phyloP scores from a whole-genome alignment of 73 alveolate genomes.

The Tetrahymena borealis region DNA sequence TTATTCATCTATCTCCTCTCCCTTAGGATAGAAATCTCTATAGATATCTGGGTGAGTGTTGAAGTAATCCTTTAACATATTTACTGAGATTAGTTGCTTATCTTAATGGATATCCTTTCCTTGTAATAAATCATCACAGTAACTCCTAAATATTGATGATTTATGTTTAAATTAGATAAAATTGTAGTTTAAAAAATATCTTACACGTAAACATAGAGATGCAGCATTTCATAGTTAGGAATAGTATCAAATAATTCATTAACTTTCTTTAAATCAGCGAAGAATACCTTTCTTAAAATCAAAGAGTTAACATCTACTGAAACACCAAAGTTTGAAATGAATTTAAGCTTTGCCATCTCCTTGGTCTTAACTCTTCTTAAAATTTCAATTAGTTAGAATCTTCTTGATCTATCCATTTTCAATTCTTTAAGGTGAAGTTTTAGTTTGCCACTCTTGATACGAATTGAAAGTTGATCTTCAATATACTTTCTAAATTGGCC shows the following conservation, averaged over 20 bases:
- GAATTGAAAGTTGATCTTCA: neutral
- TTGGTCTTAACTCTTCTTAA: conserved; percentile 17
- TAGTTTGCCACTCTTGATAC: conserved; percentile 8
- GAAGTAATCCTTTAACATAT: neutral
- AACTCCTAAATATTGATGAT: neutral
- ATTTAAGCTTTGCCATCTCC: conserved; percentile 34
- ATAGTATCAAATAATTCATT: conserved; percentile 1
- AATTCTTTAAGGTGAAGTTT: conserved; percentile 1
- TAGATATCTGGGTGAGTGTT: neutral
- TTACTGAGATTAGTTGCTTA: neutral
- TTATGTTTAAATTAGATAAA: neutral
- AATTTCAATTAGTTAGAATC: conserved; percentile 32
- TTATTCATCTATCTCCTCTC: neutral
- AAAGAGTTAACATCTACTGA: neutral
- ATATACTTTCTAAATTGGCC: neutral
- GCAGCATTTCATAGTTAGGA: conserved; percentile 13
- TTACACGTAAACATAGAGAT: conserved; percentile 17
- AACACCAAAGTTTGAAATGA: conserved; percentile 27
- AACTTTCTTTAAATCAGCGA: neutral
- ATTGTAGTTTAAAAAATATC: neutral
- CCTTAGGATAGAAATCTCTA: neutral
- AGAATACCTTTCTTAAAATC: neutral
- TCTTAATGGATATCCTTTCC: neutral
- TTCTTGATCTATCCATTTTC: conserved; percentile 26
- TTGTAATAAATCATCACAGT: neutral